Conservation (phyloP, 805 yeast genomes). For the Lipomyces yamanashiensis region DNA sequence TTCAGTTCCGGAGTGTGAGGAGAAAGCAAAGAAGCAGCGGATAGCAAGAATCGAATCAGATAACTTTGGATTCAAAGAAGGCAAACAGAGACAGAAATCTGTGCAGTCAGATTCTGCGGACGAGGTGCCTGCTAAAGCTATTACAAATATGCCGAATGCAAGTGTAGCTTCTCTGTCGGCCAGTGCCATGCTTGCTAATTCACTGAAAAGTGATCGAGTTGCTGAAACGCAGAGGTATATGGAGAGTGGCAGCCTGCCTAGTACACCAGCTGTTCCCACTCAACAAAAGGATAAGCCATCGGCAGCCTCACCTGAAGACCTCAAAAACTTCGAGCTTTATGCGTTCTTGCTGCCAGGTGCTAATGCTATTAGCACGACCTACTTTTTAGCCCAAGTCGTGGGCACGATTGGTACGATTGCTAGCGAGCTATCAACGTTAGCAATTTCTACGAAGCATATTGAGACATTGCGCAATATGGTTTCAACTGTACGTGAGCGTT, state of each 20-base stretch:
- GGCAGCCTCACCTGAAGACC: conserved; percentile 23
- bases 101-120: not conserved
- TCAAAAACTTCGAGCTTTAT: conserved; percentile 31
- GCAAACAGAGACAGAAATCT: not conserved
- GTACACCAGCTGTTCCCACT: not conserved
- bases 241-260: not conserved
- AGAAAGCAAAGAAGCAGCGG: conserved; percentile 8
- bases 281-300: not conserved
- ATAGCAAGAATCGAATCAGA: conserved; percentile 1
- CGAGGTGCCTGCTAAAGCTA: conserved; percentile 3
- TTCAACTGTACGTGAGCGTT: conserved; percentile 49
- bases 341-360: conserved; percentile 69
- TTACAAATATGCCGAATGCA: conserved; percentile 6
- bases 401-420: conserved; percentile 51
- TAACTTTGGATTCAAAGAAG: not conserved
- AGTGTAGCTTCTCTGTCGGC: conserved; percentile 31
- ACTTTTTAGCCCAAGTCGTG: conserved; percentile 56
- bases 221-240: conserved; percentile 14
- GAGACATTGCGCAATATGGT: conserved; percentile 48
- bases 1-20: conserved; percentile 20
- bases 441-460: conserved; percentile 49
- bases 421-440: conserved; percentile 52
- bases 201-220: conserved; percentile 23
- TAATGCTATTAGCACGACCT: conserved; percentile 63
- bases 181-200: conserved; percentile 33